Percentiles rank a stretch among this genome's conserved stretches.
Conservation (phyloP, 345 rosid genomes). For the Turnera subulata region DNA sequence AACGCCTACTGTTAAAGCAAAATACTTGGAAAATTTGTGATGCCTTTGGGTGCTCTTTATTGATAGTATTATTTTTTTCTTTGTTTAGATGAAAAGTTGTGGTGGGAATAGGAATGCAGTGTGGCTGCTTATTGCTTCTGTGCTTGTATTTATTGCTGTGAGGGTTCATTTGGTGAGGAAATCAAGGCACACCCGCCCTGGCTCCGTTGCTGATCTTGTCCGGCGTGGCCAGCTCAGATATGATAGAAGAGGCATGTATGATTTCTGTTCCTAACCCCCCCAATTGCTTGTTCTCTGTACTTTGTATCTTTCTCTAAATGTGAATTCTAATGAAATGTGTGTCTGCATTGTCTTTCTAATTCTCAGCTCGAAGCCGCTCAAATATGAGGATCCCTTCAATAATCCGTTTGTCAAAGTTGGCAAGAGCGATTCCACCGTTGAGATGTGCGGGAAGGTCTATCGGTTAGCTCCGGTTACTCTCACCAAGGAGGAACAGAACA, state of each 20-base stretch:
- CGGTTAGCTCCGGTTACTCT: conserved; percentile 80
- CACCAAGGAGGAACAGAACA: conserved; percentile 63
- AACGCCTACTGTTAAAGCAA: no score
- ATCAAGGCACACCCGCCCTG: conserved; percentile 44
- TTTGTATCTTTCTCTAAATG: no score
- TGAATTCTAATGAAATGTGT: not conserved
- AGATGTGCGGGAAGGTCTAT: conserved; percentile 93
- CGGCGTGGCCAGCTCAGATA: conserved; percentile 96
- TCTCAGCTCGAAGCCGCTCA: conserved; percentile 67
- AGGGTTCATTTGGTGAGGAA: conserved; percentile 43
- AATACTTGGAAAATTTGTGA: no score
- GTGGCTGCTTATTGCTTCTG: conserved; percentile 49
- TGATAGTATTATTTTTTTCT: conserved; percentile 4
- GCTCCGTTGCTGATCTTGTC: conserved; percentile 92
- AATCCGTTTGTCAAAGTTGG: conserved; percentile 80
- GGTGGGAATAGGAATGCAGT: conserved; percentile 34
- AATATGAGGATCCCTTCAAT: conserved; percentile 90
- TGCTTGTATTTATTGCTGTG: conserved; percentile 44
- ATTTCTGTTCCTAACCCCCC: conserved; percentile 25
- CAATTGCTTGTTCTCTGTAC: not conserved
- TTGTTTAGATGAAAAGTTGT: conserved; percentile 40
- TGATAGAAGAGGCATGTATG: conserved; percentile 99
- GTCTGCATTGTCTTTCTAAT: conserved; percentile 1
- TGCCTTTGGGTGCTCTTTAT: not conserved
- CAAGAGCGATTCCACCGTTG: conserved; percentile 70